Evolutionary conservation across 2,329 filamentous ascomycete genomes (phyloP).

Genomic region (Penicillium sp.): DNA sequence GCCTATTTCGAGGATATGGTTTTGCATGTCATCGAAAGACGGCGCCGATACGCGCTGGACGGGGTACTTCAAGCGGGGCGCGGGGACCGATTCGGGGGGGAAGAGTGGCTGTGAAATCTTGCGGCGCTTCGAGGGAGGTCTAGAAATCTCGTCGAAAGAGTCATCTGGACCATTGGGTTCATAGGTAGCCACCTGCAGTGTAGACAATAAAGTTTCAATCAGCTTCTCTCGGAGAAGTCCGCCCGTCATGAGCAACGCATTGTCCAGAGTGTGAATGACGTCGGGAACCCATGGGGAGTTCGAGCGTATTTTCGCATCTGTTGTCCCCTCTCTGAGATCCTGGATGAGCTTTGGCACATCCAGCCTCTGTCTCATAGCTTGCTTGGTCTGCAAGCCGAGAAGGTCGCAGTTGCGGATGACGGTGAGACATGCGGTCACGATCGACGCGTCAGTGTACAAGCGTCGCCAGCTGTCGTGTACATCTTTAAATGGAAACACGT

Average conservation of each 20-base stretch:
- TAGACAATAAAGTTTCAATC: conserved; percentile 43
- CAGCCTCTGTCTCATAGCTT: conserved; percentile 2
- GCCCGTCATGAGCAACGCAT: conserved; percentile 74
- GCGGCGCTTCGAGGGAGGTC: conserved; percentile 34
- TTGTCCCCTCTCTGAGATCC: conserved; percentile 14
- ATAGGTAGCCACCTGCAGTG: conserved; percentile 32
- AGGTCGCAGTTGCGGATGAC: conserved; percentile 34
- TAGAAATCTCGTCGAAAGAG: background rate
- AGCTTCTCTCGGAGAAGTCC: conserved; percentile 59
- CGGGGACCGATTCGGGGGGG: conserved; percentile 37
- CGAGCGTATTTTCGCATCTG: conserved; percentile 25
- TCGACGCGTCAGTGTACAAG: conserved; percentile 60
- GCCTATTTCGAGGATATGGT: conserved; percentile 56
- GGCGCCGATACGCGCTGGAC: conserved; percentile 50
- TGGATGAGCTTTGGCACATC: conserved; percentile 20
- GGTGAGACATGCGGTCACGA: conserved; percentile 49
- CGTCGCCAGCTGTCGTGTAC: conserved; percentile 61
- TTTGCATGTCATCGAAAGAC: conserved; percentile 64
- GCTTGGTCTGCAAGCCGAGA: conserved; percentile 12
- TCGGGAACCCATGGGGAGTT: conserved; percentile 55
- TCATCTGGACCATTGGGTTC: conserved; percentile 11
- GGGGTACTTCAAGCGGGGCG: conserved; percentile 41
- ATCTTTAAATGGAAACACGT: conserved; percentile 60
- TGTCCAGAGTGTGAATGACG: conserved; percentile 71
- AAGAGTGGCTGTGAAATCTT: conserved; percentile 40